Percentiles rank a stretch among this genome's conserved stretches.
Evolutionary conservation across 2,329 filamentous ascomycete genomes (phyloP).

Genomic region (Neocucurbitaria cava): DNA sequence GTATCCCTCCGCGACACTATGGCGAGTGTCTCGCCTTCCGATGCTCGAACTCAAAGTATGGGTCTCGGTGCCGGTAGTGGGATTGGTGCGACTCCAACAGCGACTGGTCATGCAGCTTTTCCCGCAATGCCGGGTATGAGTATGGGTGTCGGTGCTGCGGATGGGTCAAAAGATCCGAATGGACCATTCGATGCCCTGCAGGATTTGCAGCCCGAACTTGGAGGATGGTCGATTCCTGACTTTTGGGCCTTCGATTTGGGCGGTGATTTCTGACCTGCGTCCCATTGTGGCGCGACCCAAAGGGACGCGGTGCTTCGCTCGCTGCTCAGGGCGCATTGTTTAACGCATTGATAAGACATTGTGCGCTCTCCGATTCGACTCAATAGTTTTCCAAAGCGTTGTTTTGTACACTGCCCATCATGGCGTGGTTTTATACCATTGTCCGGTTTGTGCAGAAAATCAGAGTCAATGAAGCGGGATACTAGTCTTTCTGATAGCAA

Average conservation of each 20-base stretch:
- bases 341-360: too few relatives aligned
- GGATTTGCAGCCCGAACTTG: conserved; percentile 38
- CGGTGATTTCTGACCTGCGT: conserved; percentile 30
- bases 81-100: background rate
- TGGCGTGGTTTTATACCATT: too few relatives aligned
- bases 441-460: too few relatives aligned
- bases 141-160: conserved; percentile 4
- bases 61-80: background rate
- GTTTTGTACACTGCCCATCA: too few relatives aligned
- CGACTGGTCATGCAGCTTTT: conserved; percentile 6
- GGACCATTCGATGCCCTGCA: conserved; percentile 30
- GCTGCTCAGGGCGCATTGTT: too few relatives aligned
- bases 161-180: conserved; percentile 9
- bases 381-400: too few relatives aligned
- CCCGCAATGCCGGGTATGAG: conserved; percentile 12
- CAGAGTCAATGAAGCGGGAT: too few relatives aligned
- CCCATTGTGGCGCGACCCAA: too few relatives aligned
- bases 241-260: conserved; percentile 46
- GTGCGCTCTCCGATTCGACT: too few relatives aligned
- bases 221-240: conserved; percentile 43
- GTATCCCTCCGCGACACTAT: conserved; percentile 28
- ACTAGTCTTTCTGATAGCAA: too few relatives aligned
- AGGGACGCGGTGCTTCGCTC: too few relatives aligned
- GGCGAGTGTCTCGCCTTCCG: conserved; percentile 14
- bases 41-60: conserved; percentile 11